Conservation (phyloP, 2,329 filamentous ascomycete genomes). For the Didymosphaeria variabile region DNA sequence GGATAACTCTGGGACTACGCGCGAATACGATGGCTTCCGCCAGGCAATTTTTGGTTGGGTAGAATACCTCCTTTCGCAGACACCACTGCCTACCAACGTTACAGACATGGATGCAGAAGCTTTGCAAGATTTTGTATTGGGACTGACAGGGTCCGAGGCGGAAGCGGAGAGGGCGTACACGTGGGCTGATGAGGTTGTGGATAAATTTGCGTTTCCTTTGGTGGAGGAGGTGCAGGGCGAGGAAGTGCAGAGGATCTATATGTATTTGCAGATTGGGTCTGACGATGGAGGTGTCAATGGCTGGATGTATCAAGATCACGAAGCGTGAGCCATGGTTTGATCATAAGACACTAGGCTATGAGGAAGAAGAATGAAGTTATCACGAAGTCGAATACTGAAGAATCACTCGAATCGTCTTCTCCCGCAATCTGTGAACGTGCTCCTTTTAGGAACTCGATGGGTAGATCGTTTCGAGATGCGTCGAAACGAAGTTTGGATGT, state of each 20-base stretch:
- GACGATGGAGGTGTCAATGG: not conserved
- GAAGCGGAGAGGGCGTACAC: conserved; percentile 30
- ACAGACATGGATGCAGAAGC: conserved; percentile 20
- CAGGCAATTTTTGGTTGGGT: conserved; percentile 16
- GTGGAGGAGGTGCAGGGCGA: conserved; percentile 21
- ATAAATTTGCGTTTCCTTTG: conserved; percentile 18
- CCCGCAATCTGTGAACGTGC: too few species aligned
- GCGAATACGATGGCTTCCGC: conserved; percentile 15
- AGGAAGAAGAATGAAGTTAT: too few species aligned
- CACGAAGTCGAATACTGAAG: too few species aligned
- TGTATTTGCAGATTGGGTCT: conserved; percentile 15
- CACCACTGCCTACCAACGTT: conserved; percentile 16
- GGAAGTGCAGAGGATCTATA: conserved; percentile 14
- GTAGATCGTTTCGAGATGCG: too few species aligned
- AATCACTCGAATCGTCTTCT: too few species aligned
- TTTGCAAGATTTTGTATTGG: conserved; percentile 17
- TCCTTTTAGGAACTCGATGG: too few species aligned
- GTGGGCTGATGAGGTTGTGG: conserved; percentile 37
- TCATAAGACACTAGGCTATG: too few species aligned
- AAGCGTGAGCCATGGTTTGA: not conserved
- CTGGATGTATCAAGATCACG: not conserved
- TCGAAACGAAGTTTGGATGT: too few species aligned
- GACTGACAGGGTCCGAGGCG: conserved; percentile 23
- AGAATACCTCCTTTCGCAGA: conserved; percentile 17
- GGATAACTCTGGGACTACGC: not conserved